A percentile compares a stretch with the other conserved stretches of the same genome.
These are phyloP conservation scores for Mollisiaceae sp. DNA, from an alignment of 2,329 filamentous ascomycete species.

Conservation along the genomic window DNA sequence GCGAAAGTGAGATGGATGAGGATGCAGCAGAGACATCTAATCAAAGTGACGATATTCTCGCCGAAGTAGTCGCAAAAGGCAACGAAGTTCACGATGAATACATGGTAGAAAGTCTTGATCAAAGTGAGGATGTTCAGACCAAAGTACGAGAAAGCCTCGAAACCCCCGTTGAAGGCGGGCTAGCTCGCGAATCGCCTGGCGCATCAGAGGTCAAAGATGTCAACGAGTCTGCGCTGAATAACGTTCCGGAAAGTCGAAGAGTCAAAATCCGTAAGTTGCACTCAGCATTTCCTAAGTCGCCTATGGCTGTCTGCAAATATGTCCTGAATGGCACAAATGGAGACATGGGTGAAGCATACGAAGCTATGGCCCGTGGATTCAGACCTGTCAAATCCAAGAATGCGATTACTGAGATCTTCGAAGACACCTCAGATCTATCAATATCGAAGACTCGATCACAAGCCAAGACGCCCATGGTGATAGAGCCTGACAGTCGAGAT, in stretches of 20 bases:
- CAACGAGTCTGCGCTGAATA: not conserved
- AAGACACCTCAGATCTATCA: conserved; percentile 17
- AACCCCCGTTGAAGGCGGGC: conserved; percentile 19
- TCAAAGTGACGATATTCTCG: not conserved
- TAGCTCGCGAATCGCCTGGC: conserved; percentile 11
- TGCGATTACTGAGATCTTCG: conserved; percentile 30
- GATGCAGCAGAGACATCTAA: conserved; percentile 45
- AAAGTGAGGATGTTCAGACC: conserved; percentile 13
- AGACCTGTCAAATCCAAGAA: conserved; percentile 35
- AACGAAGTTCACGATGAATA: not conserved
- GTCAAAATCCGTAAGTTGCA: conserved; percentile 39
- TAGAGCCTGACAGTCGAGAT: conserved; percentile 19
- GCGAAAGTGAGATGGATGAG: conserved; percentile 59
- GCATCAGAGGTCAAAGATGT: conserved; percentile 31
- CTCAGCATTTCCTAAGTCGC: conserved; percentile 40
- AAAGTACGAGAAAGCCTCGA: conserved; percentile 14
- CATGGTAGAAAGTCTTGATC: not conserved
- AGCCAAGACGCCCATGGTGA: conserved; percentile 15
- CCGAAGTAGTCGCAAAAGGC: not conserved
- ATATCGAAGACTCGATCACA: conserved; percentile 23
- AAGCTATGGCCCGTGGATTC: conserved; percentile 39
- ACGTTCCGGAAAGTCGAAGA: conserved; percentile 15
- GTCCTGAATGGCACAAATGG: conserved; percentile 37
- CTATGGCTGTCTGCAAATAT: conserved; percentile 39
- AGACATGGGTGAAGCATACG: conserved; percentile 39